Evolutionary conservation across 2,329 filamentous ascomycete genomes (phyloP), one percentile per base, ranked within the genome.

Genomic region (Colletotrichum zoysiae): DNA sequence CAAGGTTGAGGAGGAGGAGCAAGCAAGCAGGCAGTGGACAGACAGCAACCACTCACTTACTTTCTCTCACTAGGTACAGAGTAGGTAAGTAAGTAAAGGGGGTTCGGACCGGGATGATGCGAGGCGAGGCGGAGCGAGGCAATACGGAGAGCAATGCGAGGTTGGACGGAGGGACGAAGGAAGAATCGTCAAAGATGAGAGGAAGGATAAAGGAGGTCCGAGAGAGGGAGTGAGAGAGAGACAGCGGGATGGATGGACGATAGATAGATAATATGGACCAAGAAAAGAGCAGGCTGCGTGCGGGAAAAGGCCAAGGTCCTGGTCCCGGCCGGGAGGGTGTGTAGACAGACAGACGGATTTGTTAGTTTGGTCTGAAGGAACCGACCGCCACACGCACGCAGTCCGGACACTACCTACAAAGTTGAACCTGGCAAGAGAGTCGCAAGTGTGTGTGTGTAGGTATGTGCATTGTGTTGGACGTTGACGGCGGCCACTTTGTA

Each of bases 181-280:
- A 62, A 44, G 53, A 63, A 68, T 64, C 70, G 61, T 65, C 50
- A 56, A 62, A 44, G 51, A 58, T 61, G 59, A 63, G 59, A 63
- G 50, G 38, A 64, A 56, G 56, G 56, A 71, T 50, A 56, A 61
- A 73, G 60, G 61, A 62, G 70, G 65, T 65, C 70, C 70, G 70
- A 69, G 70, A 40, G 51, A 69, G 44, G 23, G 42, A 57, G 51
- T 65, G 44, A 69, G 70, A 40, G 51, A 69, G 44, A 35, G 42
- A 57, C 59, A 18, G 33, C 23, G 65, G 59, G 64, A 61, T 33
- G 48, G 46, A 53, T 42, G 56, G 64, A 35, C 48, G 56, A 56
- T 26, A 42, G 53, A 56, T 71, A 30, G 53, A 56, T 71, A 62
- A 50, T 62, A 71, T 62, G 68, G 64, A 57, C 63, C 64, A 46